phyloP scores from a whole-genome alignment of 768 basidiomycete genomes.

The Rhizopogon salebrosus region DNA sequence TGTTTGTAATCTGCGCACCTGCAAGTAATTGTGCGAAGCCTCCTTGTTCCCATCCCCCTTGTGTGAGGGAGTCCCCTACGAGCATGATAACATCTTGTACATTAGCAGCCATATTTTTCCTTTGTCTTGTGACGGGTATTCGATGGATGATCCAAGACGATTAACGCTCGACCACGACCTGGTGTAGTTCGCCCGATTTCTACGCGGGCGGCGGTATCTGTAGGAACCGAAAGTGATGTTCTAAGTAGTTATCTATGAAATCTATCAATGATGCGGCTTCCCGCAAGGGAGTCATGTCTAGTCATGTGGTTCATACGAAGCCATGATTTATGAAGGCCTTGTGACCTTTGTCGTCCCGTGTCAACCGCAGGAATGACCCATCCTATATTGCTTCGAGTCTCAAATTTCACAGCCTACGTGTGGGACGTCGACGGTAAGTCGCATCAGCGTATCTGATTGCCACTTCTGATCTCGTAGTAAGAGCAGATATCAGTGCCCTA shows the following conservation, averaged over 20 bases:
- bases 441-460: not conserved
- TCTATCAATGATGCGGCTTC: not conserved
- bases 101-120: conserved; percentile 44
- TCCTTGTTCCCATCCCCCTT: conserved; percentile 52
- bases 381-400: conserved; percentile 59
- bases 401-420: conserved; percentile 78
- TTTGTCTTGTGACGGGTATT: not conserved
- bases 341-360: not conserved
- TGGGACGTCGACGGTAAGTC: conserved; percentile 79
- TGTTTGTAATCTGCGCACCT: conserved; percentile 11
- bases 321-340: not conserved
- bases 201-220: not conserved
- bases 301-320: too few species aligned
- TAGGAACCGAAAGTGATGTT: not conserved
- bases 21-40: conserved; percentile 70
- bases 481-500: conserved; percentile 70
- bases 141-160: not conserved
- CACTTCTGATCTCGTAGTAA: conserved; percentile 3
- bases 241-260: conserved; percentile 4
- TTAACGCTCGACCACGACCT: not conserved
- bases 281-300: conserved; percentile 4
- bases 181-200: not conserved
- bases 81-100: conserved; percentile 67
- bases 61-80: conserved; percentile 81
- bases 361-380: conserved; percentile 1